Evolutionary conservation across 2,329 filamentous ascomycete genomes (phyloP), one percentile per base, ranked within the genome.

Genomic region (Colletotrichum simmondsii): DNA sequence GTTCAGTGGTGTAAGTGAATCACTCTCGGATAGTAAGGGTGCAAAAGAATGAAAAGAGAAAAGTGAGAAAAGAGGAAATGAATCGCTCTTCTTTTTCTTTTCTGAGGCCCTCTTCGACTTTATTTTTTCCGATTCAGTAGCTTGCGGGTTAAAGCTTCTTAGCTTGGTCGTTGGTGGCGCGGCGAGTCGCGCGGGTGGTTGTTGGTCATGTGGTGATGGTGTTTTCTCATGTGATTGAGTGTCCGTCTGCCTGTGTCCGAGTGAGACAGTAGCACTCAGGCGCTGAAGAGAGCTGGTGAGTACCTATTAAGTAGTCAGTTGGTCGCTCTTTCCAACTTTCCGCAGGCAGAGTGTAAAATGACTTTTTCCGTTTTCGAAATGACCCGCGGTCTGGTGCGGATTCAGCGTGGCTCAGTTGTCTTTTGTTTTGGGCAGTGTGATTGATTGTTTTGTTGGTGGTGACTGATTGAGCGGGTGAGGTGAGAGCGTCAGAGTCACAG

Each of bases 141-240:
- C 6, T 56, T 32, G 62, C 28, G 10, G 30, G 22, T 42, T n/a
- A 12, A 54, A 54, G n/a, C 5, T 42, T 7, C 53, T 56, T 42
- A 65, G 62, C 62, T 56, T 56, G 49, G 30, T 49, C 4, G 26
- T 7, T 26, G 49, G 62, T 65, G 49, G 62, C 62, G 49, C 32
- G n/a, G 62, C 62, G 32, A 65, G 62, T 56, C 30, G 46, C 19
- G 42, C 62, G 62, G 49, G 30, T 65, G n/a, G 49, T 56, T 6
- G 22, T 24, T 65, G 61, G 62, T 65, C 62, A 65, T 65, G 62
- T 65, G 62, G 49, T 56, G 62, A 65, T 65, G 62, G 32, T 65
- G 46, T 56, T 56, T 65, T 65, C 62, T 32, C 62, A 65, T 65
- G 62, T 65, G 62, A 65, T 65, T 65, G 49, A 56, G 22, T 65